Base-by-base conservation (phyloP, 2,329 filamentous ascomycete genomes). In the Ophiobolus disseminans region DNA sequence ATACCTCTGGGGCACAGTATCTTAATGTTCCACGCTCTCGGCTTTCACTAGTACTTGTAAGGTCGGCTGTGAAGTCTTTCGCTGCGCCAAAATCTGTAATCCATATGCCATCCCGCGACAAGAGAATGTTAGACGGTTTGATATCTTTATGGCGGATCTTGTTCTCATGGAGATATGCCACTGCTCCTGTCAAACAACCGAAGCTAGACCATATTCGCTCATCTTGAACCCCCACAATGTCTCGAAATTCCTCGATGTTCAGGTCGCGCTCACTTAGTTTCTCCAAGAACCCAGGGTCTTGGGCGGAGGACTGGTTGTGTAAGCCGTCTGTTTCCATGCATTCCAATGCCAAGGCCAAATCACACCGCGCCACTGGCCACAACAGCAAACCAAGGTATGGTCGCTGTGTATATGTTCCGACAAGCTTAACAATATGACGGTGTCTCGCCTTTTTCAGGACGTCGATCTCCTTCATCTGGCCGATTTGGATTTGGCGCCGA, bases 361-460 rank as follows among this genome's bases (percentile, higher is more conserved):
- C 30, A 16, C 30, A 32, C 19, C n/a, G 14, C 5, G 54, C 54
- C 4, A 57, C 48, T 49, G 19, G 59, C 16, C 39, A 30, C 62
- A 70, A 68, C 21, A 71, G 53, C 2, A 71, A 30, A 3, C 58
- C 63, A 28, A 67, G 45, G 39, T 57, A 60, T 0, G 46, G 35
- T 4, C 49, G 43, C 37, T 68, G 64, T 4, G 63, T 65, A 39
- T 65, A 69, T n/a, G 55, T 60, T 14, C 61, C 55, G n/a, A 68
- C 48, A 13, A 62, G 52, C 32, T 58, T 47, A 11, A 66, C 62
- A 6, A 66, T 40, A 43, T 70, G 65, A 1, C 36, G 48, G 41
- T 72, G 66, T 6, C 39, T 52, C 4, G 66, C 34, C 9, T 39
- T 40, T 28, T 66, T 67, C 23, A 70, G 42, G 4, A 53, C 53